Percentiles rank a stretch among this genome's conserved stretches.
Evolutionary conservation across 495 filamentous ascomycete genomes (phyloP).

Genomic region (Halenospora varia): DNA sequence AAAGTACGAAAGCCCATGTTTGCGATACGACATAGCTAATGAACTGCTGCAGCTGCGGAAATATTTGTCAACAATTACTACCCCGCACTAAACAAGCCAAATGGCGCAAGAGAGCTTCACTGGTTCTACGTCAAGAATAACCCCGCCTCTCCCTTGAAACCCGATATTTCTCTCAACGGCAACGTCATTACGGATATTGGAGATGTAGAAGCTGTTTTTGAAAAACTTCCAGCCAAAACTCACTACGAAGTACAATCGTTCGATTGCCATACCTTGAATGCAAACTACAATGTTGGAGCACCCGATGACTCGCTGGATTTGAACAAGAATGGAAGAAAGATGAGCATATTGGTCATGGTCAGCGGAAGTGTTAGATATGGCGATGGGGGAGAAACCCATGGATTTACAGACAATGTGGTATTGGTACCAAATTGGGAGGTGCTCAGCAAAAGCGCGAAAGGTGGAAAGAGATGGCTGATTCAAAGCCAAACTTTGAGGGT

Average conservation of each 20-base stretch:
- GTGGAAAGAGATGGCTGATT: slow-evolving; percentile 57
- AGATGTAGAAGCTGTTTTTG: slow-evolving; percentile 20
- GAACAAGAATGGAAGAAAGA: slow-evolving; percentile 45
- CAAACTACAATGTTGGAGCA: slow-evolving; percentile 45
- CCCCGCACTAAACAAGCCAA: slow-evolving; percentile 14
- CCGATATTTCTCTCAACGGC: slow-evolving; percentile 26
- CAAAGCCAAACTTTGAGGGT: slow-evolving; percentile 68
- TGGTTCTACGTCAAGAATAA: slow-evolving; percentile 24
- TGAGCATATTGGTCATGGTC: slow-evolving; percentile 66
- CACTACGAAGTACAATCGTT: slow-evolving; percentile 58
- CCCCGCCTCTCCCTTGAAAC: slow-evolving; percentile 7
- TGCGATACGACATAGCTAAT: not conserved
- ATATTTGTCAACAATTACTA: slow-evolving; percentile 24
- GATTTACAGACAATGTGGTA: slow-evolving; percentile 72
- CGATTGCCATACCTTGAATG: slow-evolving; percentile 73
- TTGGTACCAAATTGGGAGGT: slow-evolving; percentile 70
- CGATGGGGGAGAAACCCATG: slow-evolving; percentile 50
- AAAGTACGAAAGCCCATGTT: slow-evolving; percentile 10
- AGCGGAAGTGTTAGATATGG: slow-evolving; percentile 61
- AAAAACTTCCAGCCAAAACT: slow-evolving; percentile 13
- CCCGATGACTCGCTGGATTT: slow-evolving; percentile 23
- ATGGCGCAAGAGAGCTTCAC: slow-evolving; percentile 3
- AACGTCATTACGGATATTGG: slow-evolving; percentile 15
- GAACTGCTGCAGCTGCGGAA: slow-evolving; percentile 21
- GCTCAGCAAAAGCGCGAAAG: slow-evolving; percentile 29